These are phyloP conservation scores for Kluyveromyces aestuarii DNA, from an alignment of 805 yeast species.

Conservation along the genomic window DNA sequence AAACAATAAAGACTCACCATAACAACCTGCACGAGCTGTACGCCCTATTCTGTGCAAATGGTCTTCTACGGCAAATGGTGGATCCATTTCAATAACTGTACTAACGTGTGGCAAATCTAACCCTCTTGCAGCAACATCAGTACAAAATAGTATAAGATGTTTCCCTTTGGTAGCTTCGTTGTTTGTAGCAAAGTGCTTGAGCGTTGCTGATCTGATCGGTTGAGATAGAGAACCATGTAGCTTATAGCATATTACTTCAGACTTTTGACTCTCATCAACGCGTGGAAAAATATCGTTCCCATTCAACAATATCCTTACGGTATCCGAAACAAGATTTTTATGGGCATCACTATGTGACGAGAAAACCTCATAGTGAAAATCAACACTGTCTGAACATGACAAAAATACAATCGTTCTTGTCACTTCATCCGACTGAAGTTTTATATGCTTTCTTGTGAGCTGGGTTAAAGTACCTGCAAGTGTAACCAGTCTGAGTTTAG, in stretches of 20 bases:
- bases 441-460: slow-evolving; percentile 28
- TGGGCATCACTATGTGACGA: slow-evolving; percentile 42
- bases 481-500: slow-evolving; percentile 80
- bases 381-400: slow-evolving; percentile 94
- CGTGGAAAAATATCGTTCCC: slow-evolving; percentile 25
- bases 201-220: slow-evolving; percentile 69
- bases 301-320: slow-evolving; percentile 24
- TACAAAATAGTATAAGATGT: slow-evolving; percentile 73
- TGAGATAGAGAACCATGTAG: slow-evolving; percentile 90
- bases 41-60: slow-evolving; percentile 96
- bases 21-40: slow-evolving; percentile 94
- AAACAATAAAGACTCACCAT: slow-evolving; percentile 71
- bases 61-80: slow-evolving; percentile 90
- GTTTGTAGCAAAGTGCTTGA: slow-evolving; percentile 47
- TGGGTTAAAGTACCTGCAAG: slow-evolving; percentile 56
- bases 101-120: slow-evolving; percentile 83
- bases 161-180: slow-evolving; percentile 34
- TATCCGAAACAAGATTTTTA: slow-evolving; percentile 26
- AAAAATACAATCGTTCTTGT: slow-evolving; percentile 73
- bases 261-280: slow-evolving; percentile 27
- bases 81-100: slow-evolving; percentile 85
- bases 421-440: slow-evolving; percentile 16
- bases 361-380: slow-evolving; percentile 76
- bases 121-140: slow-evolving; percentile 98
- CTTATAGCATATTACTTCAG: slow-evolving; percentile 46